Conservation (phyloP, 352 stramenopile genomes). For the Phytophthora crassamura region DNA sequence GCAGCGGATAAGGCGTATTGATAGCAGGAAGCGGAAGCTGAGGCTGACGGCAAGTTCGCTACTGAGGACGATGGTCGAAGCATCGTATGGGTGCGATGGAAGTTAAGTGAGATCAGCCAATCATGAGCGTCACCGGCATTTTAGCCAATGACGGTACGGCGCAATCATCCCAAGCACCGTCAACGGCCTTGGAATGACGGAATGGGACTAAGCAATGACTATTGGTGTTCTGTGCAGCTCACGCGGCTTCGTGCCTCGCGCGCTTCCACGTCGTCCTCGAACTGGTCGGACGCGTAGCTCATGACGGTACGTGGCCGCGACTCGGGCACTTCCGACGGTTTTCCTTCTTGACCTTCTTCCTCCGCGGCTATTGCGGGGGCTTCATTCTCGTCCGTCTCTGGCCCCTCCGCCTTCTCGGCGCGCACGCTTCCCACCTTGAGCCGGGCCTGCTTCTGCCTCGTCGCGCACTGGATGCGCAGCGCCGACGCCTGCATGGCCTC, state of each 20-base stretch:
- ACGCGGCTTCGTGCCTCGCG: conserved; percentile 22
- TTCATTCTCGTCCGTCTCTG: conserved; percentile 6
- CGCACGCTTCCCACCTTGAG: conserved; percentile 43
- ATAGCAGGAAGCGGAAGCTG: too few relatives aligned
- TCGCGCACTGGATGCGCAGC: conserved; percentile 64
- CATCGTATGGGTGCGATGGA: conserved; percentile 1
- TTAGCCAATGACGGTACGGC: too few relatives aligned
- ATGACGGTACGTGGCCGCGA: conserved; percentile 56
- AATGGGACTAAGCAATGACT: too few relatives aligned
- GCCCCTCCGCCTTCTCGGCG: conserved; percentile 9
- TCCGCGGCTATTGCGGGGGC: neutral
- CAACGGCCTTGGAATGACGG: too few relatives aligned
- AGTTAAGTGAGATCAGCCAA: neutral
- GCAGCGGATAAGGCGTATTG: too few relatives aligned
- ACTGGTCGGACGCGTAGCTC: conserved; percentile 70
- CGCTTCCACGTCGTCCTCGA: conserved; percentile 54
- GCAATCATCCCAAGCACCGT: too few relatives aligned
- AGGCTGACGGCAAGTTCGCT: conserved; percentile 6
- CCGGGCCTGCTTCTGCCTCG: conserved; percentile 54
- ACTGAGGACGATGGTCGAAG: conserved; percentile 11
- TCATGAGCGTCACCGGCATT: neutral
- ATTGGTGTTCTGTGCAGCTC: too few relatives aligned
- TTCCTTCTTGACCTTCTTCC: neutral
- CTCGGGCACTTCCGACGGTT: neutral
- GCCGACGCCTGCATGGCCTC: conserved; percentile 31